These are phyloP conservation scores for Magnusiomyces clavatus DNA, from an alignment of 1,139 yeast genomes.

Conservation along the genomic window DNA sequence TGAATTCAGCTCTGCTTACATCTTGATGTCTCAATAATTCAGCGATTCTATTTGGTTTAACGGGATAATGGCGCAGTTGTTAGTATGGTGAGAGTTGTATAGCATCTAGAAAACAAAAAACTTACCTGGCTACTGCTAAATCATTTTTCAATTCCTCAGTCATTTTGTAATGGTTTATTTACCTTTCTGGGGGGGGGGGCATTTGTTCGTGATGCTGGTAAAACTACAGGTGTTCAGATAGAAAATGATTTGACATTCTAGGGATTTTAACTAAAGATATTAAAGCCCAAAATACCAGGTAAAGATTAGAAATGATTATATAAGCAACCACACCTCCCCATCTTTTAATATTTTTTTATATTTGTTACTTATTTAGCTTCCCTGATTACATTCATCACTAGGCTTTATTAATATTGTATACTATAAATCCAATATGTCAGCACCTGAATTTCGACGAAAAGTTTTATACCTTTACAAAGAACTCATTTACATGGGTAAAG, in stretches of 20 bases:
- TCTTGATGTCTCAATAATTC: conserved; percentile 26
- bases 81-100: no score
- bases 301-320: no score
- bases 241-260: not conserved
- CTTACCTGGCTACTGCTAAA: conserved; percentile 11
- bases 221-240: not conserved
- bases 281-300: no score
- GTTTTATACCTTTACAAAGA: conserved; percentile 33
- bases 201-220: not conserved
- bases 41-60: conserved; percentile 17
- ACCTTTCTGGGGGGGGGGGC: no score
- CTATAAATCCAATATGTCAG: not conserved
- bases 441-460: conserved; percentile 17
- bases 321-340: no score
- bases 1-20: conserved; percentile 16
- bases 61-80: not conserved
- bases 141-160: conserved; percentile 5
- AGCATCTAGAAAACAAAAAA: not conserved
- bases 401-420: no score
- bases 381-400: no score
- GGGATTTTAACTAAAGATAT: no score
- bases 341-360: no score
- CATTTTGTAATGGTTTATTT: not conserved
- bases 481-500: conserved; percentile 32
- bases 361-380: no score